Base-by-base conservation (phyloP, 805 yeast genomes). In the Candida endomychidarum region DNA sequence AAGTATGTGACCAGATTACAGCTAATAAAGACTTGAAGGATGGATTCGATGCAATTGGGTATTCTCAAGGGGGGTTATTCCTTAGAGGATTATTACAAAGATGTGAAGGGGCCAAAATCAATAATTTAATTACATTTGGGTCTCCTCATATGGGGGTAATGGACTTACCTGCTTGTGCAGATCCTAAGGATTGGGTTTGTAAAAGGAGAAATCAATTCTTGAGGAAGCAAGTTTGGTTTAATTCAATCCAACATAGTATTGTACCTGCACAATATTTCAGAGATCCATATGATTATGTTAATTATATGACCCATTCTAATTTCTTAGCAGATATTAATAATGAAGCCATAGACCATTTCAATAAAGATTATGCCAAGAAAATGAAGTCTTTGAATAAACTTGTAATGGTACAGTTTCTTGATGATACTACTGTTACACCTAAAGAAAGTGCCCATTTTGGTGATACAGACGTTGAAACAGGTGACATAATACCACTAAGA, bases 51-150 rank as follows among this genome's bases (percentile, higher is more conserved):
- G 86, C 81, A 5, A 70, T 86, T 28, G 95, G 95, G 4, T 81
- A 83, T 49, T 83, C 91, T 0, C 95, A 86, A 55, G 95, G 95
- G 28, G 95, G 95, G 0, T 59, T 86, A n/a, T 80, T 86, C 45
- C 61, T 83, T n/a, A 61, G 95, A 33, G 82, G 81, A 4, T 72
- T 82, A 20, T 66, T 78, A 20, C 83, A 86, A 53, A 58, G 74
- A 17, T 86, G 91, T 58, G 58, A 66, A 3, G 40, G 34, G 12
- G 48, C 58, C 3, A 35, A 47, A 3, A 66, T 83, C 2, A 58
- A 72, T 37, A 78, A 69, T 21, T 61, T 86, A 34, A 63, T 86
- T 10, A 83, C 95, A 0, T 83, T 82, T 60, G 95, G 95, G 0
- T 79, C 88, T 1, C 95, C 95, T 0, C 95, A 86, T 52, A 74